Percentiles rank a stretch among this genome's conserved stretches.
These are phyloP conservation scores for Passiflora organensis DNA, from an alignment of 345 rosid species.

Conservation along the genomic window DNA sequence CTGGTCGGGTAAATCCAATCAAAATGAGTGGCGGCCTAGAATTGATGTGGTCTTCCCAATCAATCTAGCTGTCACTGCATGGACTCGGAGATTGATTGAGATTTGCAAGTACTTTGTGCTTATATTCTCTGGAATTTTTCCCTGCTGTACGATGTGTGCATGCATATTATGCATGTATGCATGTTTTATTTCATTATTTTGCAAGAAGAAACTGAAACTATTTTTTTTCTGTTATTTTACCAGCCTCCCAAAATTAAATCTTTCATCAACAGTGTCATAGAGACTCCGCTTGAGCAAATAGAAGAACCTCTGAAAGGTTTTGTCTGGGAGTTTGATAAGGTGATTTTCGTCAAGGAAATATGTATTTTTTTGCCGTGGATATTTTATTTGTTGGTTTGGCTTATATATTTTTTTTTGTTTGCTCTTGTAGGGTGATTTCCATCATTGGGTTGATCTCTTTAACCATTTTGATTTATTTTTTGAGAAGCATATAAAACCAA, in stretches of 20 bases:
- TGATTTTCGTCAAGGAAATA: conserved; percentile 17
- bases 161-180: background rate
- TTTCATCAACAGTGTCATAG: conserved; percentile 63
- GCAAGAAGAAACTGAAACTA: conserved; percentile 4
- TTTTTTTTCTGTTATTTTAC: conserved; percentile 10
- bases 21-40: too few relatives aligned
- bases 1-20: too few relatives aligned
- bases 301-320: conserved; percentile 76
- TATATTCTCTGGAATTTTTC: background rate
- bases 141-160: too few relatives aligned
- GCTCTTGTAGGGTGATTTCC: conserved; percentile 82
- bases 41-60: too few relatives aligned
- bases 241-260: conserved; percentile 93
- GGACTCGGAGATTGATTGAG: background rate
- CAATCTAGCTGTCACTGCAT: background rate
- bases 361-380: background rate
- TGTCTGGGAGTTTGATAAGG: conserved; percentile 94
- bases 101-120: background rate
- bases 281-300: conserved; percentile 63
- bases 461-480: conserved; percentile 89
- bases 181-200: conserved; percentile 7
- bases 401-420: conserved; percentile 9
- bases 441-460: conserved; percentile 98
- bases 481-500: conserved; percentile 77
- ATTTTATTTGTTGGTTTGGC: conserved; percentile 2